Conservation (phyloP, 2,329 filamentous ascomycete species). For the Aureobasidium mangrovei region DNA sequence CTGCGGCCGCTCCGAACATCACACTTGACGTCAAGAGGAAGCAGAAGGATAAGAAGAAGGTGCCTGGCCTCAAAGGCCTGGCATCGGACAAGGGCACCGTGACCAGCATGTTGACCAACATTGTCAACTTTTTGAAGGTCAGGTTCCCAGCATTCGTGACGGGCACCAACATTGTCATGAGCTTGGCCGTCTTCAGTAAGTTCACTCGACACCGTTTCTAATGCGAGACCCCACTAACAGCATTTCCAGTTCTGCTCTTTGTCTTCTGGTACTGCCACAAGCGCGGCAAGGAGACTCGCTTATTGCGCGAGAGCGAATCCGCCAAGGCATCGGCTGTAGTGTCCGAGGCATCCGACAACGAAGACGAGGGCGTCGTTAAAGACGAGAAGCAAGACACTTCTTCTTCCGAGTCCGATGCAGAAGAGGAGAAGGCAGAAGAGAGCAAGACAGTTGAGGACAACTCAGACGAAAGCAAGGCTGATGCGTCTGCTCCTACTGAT, state of each 20-base stretch:
- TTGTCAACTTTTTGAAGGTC: conserved; percentile 77
- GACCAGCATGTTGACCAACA: conserved; percentile 76
- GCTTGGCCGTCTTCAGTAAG: conserved; percentile 63
- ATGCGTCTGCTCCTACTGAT: no score
- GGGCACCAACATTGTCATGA: conserved; percentile 86
- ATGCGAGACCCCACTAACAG: conserved; percentile 24
- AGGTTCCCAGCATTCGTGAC: conserved; percentile 79
- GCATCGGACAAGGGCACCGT: conserved; percentile 82
- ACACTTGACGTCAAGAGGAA: conserved; percentile 18
- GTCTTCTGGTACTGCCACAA: conserved; percentile 99
- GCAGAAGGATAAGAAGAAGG: conserved; percentile 55
- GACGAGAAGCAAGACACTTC: neutral
- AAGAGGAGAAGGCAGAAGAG: neutral
- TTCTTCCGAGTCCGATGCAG: neutral
- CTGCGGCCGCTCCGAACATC: neutral
- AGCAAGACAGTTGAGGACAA: neutral
- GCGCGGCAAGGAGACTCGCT: conserved; percentile 74
- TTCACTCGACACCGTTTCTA: conserved; percentile 45
- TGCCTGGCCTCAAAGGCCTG: conserved; percentile 67
- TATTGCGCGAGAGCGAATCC: conserved; percentile 36
- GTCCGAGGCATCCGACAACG: neutral
- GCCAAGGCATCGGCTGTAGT: neutral
- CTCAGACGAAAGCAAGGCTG: no score
- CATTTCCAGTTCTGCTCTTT: conserved; percentile 58
- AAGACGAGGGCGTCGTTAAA: neutral